Conservation (phyloP, 108 stramenopile species). For the Fistulifera pelliculosa region DNA sequence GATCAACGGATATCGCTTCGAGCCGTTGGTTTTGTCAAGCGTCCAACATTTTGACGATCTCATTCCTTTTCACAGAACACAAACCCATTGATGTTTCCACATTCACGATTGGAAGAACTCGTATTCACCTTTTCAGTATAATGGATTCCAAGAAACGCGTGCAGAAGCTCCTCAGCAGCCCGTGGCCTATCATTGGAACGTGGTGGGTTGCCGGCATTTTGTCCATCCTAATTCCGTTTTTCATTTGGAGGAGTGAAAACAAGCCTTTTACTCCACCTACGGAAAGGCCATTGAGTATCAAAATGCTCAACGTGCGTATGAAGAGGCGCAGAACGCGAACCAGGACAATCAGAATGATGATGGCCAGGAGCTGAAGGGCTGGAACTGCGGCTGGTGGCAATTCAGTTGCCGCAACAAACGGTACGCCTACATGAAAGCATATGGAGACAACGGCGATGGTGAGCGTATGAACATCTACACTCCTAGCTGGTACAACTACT, state of each 20-base stretch:
- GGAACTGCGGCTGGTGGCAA: slow-evolving; percentile 34
- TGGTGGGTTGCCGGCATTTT: slow-evolving; percentile 11
- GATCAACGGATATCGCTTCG: too few species aligned
- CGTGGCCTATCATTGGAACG: too few species aligned
- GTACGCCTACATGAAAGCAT: slow-evolving; percentile 13
- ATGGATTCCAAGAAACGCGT: too few species aligned
- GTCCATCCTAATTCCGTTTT: slow-evolving; percentile 27
- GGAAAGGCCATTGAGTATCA: slow-evolving; percentile 33
- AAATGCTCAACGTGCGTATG: slow-evolving; percentile 32
- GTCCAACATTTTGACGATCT: too few species aligned
- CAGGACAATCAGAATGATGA: slow-evolving; percentile 4
- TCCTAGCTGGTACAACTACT: slow-evolving; percentile 33
- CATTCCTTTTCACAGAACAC: too few species aligned
- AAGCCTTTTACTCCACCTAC: slow-evolving; percentile 20
- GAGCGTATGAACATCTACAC: slow-evolving; percentile 1
- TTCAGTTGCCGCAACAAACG: slow-evolving; percentile 23
- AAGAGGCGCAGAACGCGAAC: slow-evolving; percentile 28
- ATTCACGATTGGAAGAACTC: too few species aligned
- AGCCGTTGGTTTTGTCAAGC: too few species aligned
- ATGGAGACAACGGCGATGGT: slow-evolving; percentile 13
- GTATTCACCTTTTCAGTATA: too few species aligned
- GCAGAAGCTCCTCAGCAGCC: too few species aligned
- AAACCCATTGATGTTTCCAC: too few species aligned
- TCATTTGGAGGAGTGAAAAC: slow-evolving; percentile 25
- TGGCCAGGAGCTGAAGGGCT: slow-evolving; percentile 8